phyloP scores from a whole-genome alignment of 306 rosid genomes.

The Vigna nakashimae region DNA sequence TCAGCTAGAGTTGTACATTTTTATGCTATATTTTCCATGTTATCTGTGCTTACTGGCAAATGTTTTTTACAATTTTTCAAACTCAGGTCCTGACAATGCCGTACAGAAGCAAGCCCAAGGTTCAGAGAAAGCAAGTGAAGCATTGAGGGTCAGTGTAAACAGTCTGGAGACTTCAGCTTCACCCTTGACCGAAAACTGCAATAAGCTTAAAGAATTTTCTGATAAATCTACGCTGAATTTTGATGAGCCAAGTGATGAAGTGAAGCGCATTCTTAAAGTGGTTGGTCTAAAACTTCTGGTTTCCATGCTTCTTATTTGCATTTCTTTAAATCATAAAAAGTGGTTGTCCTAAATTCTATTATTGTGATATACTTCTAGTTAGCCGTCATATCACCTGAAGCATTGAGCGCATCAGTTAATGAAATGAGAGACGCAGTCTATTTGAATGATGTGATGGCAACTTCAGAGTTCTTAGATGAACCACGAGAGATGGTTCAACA shows the following conservation, averaged over 20 bases:
- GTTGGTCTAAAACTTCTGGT: conserved; percentile 42
- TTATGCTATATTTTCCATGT: conserved; percentile 4
- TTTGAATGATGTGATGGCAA: conserved; percentile 30
- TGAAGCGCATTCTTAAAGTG: conserved; percentile 41
- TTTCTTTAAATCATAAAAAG: conserved; percentile 2
- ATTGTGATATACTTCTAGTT: conserved; percentile 45
- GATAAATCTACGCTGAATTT: conserved; percentile 4
- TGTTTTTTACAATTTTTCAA: conserved; percentile 20
- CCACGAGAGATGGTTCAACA: conserved; percentile 9
- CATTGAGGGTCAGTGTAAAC: conserved; percentile 18
- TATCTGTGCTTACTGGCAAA: conserved; percentile 30
- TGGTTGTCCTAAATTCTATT: not conserved
- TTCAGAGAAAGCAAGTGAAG: conserved; percentile 11
- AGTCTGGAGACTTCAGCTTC: conserved; percentile 37
- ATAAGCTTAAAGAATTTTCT: conserved; percentile 30
- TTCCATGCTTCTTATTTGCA: conserved; percentile 12
- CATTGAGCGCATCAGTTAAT: conserved; percentile 28
- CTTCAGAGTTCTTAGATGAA: not conserved
- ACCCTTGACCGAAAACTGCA: conserved; percentile 15
- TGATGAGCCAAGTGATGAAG: conserved; percentile 40
- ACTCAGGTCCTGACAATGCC: conserved; percentile 21
- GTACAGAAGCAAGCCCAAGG: not conserved
- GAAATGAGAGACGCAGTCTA: conserved; percentile 27
- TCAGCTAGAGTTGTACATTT: conserved; percentile 5
- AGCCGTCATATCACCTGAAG: conserved; percentile 34